Base-by-base conservation (phyloP, 176 grass and related monocot species). In the Dactylis glomerata region DNA sequence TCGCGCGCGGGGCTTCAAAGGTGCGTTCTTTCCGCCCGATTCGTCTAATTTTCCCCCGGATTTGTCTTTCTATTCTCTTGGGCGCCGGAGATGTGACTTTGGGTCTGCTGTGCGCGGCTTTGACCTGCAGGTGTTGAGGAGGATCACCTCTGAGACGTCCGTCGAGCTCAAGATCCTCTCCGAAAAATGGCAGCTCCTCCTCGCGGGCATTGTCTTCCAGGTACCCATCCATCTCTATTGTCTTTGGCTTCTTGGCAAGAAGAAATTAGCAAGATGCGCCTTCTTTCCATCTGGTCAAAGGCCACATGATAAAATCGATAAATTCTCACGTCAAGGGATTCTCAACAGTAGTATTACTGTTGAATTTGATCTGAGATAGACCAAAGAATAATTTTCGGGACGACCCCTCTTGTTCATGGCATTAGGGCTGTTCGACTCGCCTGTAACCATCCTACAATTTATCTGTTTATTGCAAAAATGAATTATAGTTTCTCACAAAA, bases 181-280 rank as follows among this genome's bases (percentile, higher is more conserved):
- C 58, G 92, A 97, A 63, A 97, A 97, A 90, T 97, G 94, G 94
- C 87, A 78, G 27, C 90, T 97, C 67, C 83, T 97, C 49, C 81
- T 97, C 20, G 90, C 94, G 15, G 94, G 94, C 65, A 6, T 97
- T 44, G 58, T 97, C 69, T 94, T 88, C 62, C 94, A 97, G 92
- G 94, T 97, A 92, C 34, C 32, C 0, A 61, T 61, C 54, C n/a
- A n/a, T 23, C 56, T 51, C 59, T 63, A 30, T 16, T 8, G 61
- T 63, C 27, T 30, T 16, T 5, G 13, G 13, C 58, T 63, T 16
- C 11, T 27, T 62, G 57, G 0, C 23, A 27, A 58, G n/a, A 23
- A 59, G 19, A 90, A 54, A 67, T 66, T 76, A 5, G 13, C 56
- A 50, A 2, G 40, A 75, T 64, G 40, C 40, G 45, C 20, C n/a